These are phyloP conservation scores for Trichoderma afroharzianum DNA, from an alignment of 2,329 filamentous ascomycete species.

Conservation along the genomic window DNA sequence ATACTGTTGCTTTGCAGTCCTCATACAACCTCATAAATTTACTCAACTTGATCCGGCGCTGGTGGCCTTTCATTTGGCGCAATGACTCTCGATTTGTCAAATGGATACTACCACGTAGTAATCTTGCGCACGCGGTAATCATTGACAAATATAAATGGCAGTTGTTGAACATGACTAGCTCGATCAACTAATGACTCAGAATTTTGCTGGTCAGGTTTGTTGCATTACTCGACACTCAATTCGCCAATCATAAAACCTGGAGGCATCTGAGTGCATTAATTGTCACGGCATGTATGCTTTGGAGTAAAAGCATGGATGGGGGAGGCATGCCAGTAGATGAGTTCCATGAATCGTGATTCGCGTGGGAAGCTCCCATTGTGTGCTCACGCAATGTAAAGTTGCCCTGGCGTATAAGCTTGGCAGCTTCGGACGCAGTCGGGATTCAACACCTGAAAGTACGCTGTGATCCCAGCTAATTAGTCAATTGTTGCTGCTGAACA, in stretches of 20 bases:
- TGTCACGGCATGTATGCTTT: not conserved
- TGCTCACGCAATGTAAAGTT: not conserved
- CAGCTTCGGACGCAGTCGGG: not conserved
- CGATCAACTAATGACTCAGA: not conserved
- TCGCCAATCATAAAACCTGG: not conserved
- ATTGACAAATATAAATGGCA: not conserved
- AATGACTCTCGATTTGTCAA: not conserved
- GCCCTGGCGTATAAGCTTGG: not conserved
- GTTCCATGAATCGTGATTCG: not conserved
- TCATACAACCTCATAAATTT: not conserved
- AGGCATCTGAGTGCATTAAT: not conserved
- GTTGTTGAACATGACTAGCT: not conserved
- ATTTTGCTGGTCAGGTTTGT: not conserved
- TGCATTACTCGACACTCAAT: not conserved
- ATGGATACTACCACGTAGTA: not conserved
- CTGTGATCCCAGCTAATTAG: not conserved
- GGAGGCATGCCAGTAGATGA: constrained; percentile 7
- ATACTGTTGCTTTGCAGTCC: not conserved
- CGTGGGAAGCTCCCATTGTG: not conserved
- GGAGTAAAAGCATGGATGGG: not conserved
- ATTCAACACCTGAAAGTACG: not conserved
- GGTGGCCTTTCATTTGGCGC: not conserved
- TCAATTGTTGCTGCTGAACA: not conserved
- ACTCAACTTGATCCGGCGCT: not conserved
- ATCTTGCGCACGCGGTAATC: not conserved